Evolutionary conservation across 75 land plant genomes (phyloP).

Genomic region (Gnetum montanum): DNA sequence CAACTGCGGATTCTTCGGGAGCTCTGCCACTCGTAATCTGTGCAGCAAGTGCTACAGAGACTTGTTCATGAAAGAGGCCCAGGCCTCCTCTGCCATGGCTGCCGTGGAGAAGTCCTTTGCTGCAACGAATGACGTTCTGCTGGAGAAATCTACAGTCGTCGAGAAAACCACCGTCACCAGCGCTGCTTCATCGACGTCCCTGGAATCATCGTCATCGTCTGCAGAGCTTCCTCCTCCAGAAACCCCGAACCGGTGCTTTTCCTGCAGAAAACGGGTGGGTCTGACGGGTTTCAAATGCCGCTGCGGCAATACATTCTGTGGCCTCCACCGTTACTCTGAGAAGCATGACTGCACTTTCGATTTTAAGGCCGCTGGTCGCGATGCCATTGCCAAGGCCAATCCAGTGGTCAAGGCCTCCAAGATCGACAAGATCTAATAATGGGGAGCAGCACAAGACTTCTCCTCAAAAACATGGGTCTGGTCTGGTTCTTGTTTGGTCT

Average conservation of each 20-base stretch:
- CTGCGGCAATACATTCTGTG: slow-evolving; percentile 54
- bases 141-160: not conserved
- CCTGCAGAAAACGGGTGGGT: slow-evolving; percentile 61
- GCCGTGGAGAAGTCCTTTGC: slow-evolving; percentile 29
- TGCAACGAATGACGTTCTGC: slow-evolving; percentile 1
- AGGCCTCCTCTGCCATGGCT: slow-evolving; percentile 28
- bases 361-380: slow-evolving; percentile 51
- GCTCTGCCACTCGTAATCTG: slow-evolving; percentile 26
- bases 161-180: not conserved
- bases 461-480: too few relatives aligned
- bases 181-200: not conserved
- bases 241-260: slow-evolving; percentile 40
- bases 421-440: slow-evolving; percentile 45
- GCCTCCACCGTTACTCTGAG: slow-evolving; percentile 59
- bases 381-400: slow-evolving; percentile 60
- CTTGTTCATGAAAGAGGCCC: slow-evolving; percentile 16
- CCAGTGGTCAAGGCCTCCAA: slow-evolving; percentile 67
- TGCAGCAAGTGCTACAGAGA: slow-evolving; percentile 67
- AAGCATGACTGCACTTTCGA: slow-evolving; percentile 59
- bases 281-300: slow-evolving; percentile 69
- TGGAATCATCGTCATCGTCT: not conserved
- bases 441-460: too few relatives aligned
- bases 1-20: slow-evolving; percentile 51
- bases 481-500: too few relatives aligned
- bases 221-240: slow-evolving; percentile 3